A percentile compares a stretch with the other conserved stretches of the same genome.
Conservation (phyloP, 805 yeast species). For the Candida sonorensis region DNA sequence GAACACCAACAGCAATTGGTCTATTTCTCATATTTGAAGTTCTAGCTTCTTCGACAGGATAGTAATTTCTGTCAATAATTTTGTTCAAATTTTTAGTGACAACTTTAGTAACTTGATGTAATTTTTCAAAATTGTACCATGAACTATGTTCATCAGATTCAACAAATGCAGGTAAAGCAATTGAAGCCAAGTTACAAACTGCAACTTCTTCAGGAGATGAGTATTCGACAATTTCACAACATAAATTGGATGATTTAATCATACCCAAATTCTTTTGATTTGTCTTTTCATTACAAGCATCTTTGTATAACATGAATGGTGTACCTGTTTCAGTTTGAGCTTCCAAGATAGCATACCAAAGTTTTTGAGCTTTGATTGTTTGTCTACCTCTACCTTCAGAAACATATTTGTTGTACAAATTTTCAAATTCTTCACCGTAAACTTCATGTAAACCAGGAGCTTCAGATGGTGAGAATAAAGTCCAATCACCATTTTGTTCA, state of each 20-base stretch:
- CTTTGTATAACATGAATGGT: slow-evolving; percentile 59
- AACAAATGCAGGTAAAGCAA: slow-evolving; percentile 52
- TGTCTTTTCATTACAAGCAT: slow-evolving; percentile 52
- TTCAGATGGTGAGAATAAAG: slow-evolving; percentile 52
- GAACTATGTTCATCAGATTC: slow-evolving; percentile 34
- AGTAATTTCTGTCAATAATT: slow-evolving; percentile 49
- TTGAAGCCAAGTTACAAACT: slow-evolving; percentile 55
- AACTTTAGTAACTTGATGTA: slow-evolving; percentile 49
- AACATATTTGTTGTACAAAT: slow-evolving; percentile 46
- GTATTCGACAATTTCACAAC: slow-evolving; percentile 59
- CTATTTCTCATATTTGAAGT: slow-evolving; percentile 50
- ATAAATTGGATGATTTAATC: slow-evolving; percentile 54
- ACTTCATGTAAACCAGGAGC: slow-evolving; percentile 50
- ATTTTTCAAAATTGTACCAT: slow-evolving; percentile 50
- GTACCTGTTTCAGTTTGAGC: slow-evolving; percentile 63
- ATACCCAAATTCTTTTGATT: slow-evolving; percentile 56
- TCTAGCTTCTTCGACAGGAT: slow-evolving; percentile 50
- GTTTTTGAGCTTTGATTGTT: slow-evolving; percentile 50
- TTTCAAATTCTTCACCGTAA: slow-evolving; percentile 50
- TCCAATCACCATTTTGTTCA: slow-evolving; percentile 49
- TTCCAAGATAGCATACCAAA: slow-evolving; percentile 54
- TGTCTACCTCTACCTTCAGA: slow-evolving; percentile 41
- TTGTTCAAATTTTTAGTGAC: slow-evolving; percentile 49
- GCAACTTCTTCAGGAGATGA: slow-evolving; percentile 53
- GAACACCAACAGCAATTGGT: slow-evolving; percentile 60